These are phyloP conservation scores for Cladochytrium tenue DNA, from an alignment of 371 early-diverging fungal species.

Conservation along the genomic window DNA sequence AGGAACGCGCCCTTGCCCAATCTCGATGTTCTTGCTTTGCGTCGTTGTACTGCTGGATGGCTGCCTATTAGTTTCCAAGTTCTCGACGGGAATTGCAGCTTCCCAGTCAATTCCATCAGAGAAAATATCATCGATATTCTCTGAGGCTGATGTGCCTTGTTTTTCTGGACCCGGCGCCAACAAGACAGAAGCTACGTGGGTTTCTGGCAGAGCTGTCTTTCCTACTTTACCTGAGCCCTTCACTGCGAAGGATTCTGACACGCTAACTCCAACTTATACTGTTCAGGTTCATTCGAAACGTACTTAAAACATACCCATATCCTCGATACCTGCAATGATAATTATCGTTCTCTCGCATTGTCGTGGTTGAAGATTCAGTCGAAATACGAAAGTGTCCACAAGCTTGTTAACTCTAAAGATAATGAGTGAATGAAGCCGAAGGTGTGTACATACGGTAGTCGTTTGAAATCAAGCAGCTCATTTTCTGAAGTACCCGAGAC, in stretches of 20 bases:
- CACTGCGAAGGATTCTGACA: background rate
- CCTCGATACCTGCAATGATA: conserved; percentile 14
- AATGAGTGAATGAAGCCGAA: background rate
- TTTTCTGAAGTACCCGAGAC: conserved; percentile 28
- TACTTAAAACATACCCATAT: conserved; percentile 22
- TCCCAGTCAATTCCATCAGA: background rate
- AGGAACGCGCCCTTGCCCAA: conserved; percentile 27
- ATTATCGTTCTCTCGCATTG: background rate
- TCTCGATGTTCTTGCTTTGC: background rate
- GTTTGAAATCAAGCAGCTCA: conserved; percentile 35
- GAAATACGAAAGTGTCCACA: background rate
- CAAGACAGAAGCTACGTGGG: background rate
- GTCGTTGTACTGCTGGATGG: background rate
- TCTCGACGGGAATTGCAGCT: background rate
- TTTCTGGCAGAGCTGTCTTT: background rate
- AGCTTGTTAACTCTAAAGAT: background rate
- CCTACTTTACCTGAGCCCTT: background rate
- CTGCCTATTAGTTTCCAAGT: background rate
- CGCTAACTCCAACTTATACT: background rate
- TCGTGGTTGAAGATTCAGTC: background rate
- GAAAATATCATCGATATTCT: conserved; percentile 3
- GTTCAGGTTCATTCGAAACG: background rate
- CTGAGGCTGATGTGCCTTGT: background rate
- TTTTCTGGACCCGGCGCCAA: no score
- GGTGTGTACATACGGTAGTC: conserved; percentile 27